A percentile compares a stretch with the other conserved stretches of the same genome.
Evolutionary conservation across 768 basidiomycete species (phyloP).

Genomic region (Agaricus bisporus): DNA sequence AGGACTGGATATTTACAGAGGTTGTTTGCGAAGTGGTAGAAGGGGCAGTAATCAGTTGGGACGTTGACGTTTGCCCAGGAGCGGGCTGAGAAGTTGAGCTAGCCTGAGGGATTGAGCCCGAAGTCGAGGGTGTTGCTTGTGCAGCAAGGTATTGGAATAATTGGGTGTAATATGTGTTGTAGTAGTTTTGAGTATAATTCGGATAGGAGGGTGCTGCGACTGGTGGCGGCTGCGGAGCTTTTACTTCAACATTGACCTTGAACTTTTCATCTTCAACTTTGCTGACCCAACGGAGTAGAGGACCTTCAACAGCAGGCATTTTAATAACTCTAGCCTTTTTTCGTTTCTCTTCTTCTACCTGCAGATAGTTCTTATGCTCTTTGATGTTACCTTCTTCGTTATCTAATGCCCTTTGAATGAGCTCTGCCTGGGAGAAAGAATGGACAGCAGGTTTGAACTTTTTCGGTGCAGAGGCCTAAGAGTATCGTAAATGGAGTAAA

Average conservation of each 20-base stretch:
- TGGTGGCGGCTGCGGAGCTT: constrained; percentile 23
- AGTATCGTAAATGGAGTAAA: not conserved
- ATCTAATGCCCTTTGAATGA: constrained; percentile 77
- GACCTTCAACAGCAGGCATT: constrained; percentile 49
- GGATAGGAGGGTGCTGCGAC: constrained; percentile 13
- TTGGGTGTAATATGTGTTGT: constrained; percentile 2
- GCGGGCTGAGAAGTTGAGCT: not conserved
- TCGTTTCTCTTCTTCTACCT: constrained; percentile 77
- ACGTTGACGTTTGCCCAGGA: not conserved
- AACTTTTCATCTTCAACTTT: constrained; percentile 52
- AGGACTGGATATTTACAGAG: not conserved
- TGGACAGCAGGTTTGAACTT: constrained; percentile 49
- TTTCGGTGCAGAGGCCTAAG: constrained; percentile 55
- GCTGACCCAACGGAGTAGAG: constrained; percentile 69
- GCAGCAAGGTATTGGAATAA: not conserved
- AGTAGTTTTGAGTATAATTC: not conserved
- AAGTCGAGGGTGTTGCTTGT: not conserved
- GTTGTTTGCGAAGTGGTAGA: not conserved
- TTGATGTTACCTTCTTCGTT: constrained; percentile 82
- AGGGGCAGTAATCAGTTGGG: not conserved
- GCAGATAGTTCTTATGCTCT: constrained; percentile 75
- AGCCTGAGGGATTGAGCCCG: not conserved
- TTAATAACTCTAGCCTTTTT: constrained; percentile 61
- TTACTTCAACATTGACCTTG: constrained; percentile 17
- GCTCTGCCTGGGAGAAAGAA: constrained; percentile 70